These are phyloP conservation scores for Solanum gandarillasii DNA, from an alignment of 257 asterid species.

Conservation along the genomic window DNA sequence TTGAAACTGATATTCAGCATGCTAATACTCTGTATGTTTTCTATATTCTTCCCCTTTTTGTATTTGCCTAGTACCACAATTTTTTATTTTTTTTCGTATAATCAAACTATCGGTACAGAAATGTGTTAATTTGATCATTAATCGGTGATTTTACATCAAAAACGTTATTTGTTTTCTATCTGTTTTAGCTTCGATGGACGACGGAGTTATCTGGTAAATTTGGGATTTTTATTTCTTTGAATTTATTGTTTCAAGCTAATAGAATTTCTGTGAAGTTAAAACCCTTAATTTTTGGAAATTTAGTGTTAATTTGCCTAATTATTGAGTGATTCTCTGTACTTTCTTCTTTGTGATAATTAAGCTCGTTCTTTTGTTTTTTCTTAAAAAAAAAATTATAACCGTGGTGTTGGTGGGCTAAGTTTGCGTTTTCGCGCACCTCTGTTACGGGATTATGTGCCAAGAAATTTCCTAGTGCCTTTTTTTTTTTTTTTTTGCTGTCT, in stretches of 20 bases:
- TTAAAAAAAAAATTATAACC: too few species aligned
- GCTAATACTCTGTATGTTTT: conserved; percentile 72
- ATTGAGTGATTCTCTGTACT: neutral
- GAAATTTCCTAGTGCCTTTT: neutral
- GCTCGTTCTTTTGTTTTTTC: neutral
- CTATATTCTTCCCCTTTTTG: neutral
- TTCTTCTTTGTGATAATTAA: neutral
- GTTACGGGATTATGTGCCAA: neutral
- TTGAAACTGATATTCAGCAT: conserved; percentile 91
- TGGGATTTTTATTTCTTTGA: neutral
- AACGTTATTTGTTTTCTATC: neutral
- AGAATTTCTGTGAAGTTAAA: neutral
- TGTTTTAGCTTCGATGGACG: too few species aligned
- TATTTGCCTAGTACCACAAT: too few species aligned
- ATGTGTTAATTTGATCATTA: neutral
- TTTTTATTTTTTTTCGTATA: neutral
- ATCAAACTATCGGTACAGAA: neutral
- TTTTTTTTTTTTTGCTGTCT: too few species aligned
- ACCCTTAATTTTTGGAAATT: neutral
- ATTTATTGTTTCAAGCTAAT: neutral
- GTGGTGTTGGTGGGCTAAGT: neutral
- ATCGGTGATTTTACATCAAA: neutral
- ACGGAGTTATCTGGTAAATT: neutral
- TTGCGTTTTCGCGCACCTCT: neutral
- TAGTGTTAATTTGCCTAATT: neutral